These are phyloP conservation scores for Atkinsonella hypoxylon DNA, from an alignment of 2,329 filamentous ascomycete genomes.

Conservation along the genomic window DNA sequence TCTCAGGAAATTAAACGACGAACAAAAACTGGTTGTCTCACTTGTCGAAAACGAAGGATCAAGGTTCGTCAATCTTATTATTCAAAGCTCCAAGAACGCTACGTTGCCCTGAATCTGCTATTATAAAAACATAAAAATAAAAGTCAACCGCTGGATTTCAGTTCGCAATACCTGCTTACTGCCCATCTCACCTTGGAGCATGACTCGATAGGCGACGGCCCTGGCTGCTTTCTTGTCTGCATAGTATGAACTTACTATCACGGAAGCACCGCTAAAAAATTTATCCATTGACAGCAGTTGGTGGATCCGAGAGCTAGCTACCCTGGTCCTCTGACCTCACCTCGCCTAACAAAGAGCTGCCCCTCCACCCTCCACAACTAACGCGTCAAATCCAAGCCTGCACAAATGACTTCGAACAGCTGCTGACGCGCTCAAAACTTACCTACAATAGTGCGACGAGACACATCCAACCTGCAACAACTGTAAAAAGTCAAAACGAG, in stretches of 20 bases:
- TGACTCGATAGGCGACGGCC: neutral
- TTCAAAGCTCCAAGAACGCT: too few species aligned
- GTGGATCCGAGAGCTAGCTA: constrained; percentile 5
- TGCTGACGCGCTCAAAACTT: constrained; percentile 2
- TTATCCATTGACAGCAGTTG: constrained; percentile 1
- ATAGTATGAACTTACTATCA: neutral
- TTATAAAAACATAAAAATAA: too few species aligned
- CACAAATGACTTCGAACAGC: constrained; percentile 3
- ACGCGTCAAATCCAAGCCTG: neutral
- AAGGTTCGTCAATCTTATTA: constrained; percentile 34
- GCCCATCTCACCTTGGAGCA: too few species aligned
- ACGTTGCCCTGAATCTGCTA: neutral
- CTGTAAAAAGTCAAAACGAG: constrained; percentile 79
- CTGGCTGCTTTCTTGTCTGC: neutral
- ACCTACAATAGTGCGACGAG: constrained; percentile 70
- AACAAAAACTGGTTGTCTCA: constrained; percentile 52
- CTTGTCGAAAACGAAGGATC: constrained; percentile 48
- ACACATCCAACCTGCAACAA: constrained; percentile 84
- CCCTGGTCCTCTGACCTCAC: neutral
- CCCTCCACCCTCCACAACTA: neutral
- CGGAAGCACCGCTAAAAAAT: neutral
- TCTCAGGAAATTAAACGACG: constrained; percentile 50
- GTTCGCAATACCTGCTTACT: too few species aligned
- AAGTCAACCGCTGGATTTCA: too few species aligned
- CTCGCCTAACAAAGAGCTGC: neutral